Percentiles rank a stretch among this genome's conserved stretches.
Evolutionary conservation across 164 flowering plant species (phyloP).

Genomic region (Annona squamosa): DNA sequence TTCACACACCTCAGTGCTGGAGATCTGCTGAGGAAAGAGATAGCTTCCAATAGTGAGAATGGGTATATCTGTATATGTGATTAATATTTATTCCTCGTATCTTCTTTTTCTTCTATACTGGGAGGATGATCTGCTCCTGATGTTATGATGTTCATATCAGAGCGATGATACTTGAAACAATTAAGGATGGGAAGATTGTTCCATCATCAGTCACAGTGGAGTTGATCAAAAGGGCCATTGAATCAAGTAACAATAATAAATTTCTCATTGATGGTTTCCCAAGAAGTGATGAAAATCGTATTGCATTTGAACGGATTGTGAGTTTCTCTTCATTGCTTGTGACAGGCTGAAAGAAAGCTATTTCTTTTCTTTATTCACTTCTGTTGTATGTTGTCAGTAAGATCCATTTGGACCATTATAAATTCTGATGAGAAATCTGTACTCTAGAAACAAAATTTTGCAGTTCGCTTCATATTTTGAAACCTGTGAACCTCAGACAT

Average conservation of each 20-base stretch:
- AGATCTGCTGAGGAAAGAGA: conserved; percentile 71
- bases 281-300: conserved; percentile 83
- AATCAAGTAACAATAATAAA: conserved; percentile 47
- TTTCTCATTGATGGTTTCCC: conserved; percentile 98
- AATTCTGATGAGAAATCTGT: too few relatives aligned
- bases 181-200: conserved; percentile 82
- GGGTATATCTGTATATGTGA: conserved; percentile 67
- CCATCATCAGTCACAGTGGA: conserved; percentile 83
- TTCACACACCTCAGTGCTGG: conserved; percentile 90
- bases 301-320: conserved; percentile 76
- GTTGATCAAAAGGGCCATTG: conserved; percentile 61
- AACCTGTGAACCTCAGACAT: too few relatives aligned
- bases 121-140: neutral
- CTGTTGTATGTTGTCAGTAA: neutral
- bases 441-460: too few relatives aligned
- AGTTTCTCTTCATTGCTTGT: conserved; percentile 28
- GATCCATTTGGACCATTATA: neutral
- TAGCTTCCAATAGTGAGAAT: conserved; percentile 49
- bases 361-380: neutral
- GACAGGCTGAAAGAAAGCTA: conserved; percentile 6
- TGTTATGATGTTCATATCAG: conserved; percentile 32
- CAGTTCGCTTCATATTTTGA: too few relatives aligned
- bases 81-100: neutral
- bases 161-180: conserved; percentile 58
- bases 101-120: neutral